A percentile compares a stretch with the other conserved stretches of the same genome.
These are phyloP conservation scores for Aspergillus bertholletiae DNA, from an alignment of 495 filamentous ascomycete species.

Conservation along the genomic window DNA sequence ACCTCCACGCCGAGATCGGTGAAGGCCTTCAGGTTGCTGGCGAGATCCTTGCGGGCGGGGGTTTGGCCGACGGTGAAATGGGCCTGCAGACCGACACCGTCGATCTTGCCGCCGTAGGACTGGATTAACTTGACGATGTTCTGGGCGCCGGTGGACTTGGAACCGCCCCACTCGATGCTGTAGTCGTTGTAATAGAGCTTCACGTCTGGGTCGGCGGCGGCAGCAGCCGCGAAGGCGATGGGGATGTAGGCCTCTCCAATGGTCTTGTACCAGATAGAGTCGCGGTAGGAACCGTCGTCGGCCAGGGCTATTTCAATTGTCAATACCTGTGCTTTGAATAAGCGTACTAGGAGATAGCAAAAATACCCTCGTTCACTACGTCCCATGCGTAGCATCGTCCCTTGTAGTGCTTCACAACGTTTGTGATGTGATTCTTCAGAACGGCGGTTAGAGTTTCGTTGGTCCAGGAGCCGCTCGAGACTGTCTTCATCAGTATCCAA, in stretches of 20 bases:
- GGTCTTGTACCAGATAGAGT: slow-evolving; percentile 36
- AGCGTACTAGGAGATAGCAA: background rate
- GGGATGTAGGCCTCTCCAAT: slow-evolving; percentile 45
- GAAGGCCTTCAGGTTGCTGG: slow-evolving; percentile 46
- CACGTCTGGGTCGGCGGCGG: slow-evolving; percentile 41
- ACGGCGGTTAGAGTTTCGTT: slow-evolving; percentile 48
- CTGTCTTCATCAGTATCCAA: slow-evolving; percentile 21
- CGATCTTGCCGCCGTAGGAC: slow-evolving; percentile 52
- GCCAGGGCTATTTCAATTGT: slow-evolving; percentile 28
- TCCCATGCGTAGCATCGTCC: slow-evolving; percentile 50
- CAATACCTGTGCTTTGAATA: background rate
- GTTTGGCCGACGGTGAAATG: slow-evolving; percentile 57
- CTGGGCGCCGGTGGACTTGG: slow-evolving; percentile 43
- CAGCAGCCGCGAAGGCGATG: slow-evolving; percentile 45
- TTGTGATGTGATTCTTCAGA: slow-evolving; percentile 49
- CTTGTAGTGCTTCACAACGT: slow-evolving; percentile 51
- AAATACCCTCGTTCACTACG: slow-evolving; percentile 38
- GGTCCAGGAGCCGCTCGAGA: slow-evolving; percentile 52
- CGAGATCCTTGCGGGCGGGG: slow-evolving; percentile 44
- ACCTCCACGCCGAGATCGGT: slow-evolving; percentile 54
- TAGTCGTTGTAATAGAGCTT: slow-evolving; percentile 70
- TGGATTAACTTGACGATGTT: slow-evolving; percentile 52
- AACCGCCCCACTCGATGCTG: slow-evolving; percentile 55
- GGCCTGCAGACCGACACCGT: slow-evolving; percentile 62
- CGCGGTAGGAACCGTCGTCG: slow-evolving; percentile 44